Base-by-base conservation (phyloP, 1,284 basidiomycete species). In the Salmacisia buchloeana region DNA sequence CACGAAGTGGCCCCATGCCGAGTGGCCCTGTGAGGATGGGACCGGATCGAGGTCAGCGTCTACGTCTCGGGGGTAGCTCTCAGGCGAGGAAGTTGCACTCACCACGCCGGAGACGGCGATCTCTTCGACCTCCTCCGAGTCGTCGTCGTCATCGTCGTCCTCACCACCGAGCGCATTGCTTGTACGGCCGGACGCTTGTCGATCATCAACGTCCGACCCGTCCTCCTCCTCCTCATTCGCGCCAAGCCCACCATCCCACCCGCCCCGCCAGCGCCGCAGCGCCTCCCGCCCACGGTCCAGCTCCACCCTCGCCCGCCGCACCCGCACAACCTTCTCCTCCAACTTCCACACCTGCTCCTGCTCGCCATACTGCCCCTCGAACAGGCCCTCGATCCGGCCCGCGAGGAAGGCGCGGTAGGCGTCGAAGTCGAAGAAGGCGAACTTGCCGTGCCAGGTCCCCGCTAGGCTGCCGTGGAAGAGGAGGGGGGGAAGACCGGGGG, bases 281-380 rank as follows among this genome's bases (percentile, higher is more conserved):
- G 12, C 12, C 2, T 18, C 15, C 15, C 41, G 18, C 1, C 41
- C 41, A 15, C 41, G 10, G 18, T 43, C 41, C 41, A 43, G 23
- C 10, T 43, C 41, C 18, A 18, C 46, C 46, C 23, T 52, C n/a
- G 13, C 29, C 46, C 29, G 23, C 46, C 46, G n/a, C 2, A 75
- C 62, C 60, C 65, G 68, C 2, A 84, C 82, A 41, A 82, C 78
- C 34, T 79, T 82, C 68, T 85, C 84, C 39, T 74, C 77, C 38
- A 85, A 69, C 59, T 82, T 82, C 83, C 84, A 85, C 15, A 85
- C 83, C 69, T 85, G 84, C 13, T 83, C 82, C 67, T 85, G 84
- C 68, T 83, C 82, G 2, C 83, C 84, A 66, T 82, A 84, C 12
- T 81, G 80, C 0, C 84, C 84, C 54, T 83, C 81, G 68, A 83